Conservation (phyloP, 2,329 filamentous ascomycete genomes). For the Cryphonectria japonica region DNA sequence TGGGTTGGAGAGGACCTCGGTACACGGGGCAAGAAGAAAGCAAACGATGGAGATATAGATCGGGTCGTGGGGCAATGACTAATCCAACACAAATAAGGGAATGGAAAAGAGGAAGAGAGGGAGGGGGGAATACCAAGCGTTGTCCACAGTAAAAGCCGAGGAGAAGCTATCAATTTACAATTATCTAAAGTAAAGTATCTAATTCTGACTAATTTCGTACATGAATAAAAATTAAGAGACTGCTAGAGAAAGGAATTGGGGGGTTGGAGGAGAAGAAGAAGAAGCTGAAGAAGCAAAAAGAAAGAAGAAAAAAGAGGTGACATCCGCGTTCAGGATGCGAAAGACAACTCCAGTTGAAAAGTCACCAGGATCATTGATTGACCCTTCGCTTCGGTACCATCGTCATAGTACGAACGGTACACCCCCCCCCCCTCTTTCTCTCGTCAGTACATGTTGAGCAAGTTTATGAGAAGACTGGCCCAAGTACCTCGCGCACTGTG, state of each 20-base stretch:
- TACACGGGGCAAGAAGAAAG: too few relatives aligned
- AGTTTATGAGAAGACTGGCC: background rate
- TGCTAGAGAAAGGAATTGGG: background rate
- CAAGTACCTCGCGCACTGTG: constrained; percentile 4
- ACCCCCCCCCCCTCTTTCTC: background rate
- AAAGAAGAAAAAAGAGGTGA: background rate
- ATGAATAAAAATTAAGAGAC: too few relatives aligned
- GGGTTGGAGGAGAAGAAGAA: background rate
- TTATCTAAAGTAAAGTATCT: background rate
- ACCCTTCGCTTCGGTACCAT: background rate
- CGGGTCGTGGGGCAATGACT: too few relatives aligned
- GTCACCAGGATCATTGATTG: background rate
- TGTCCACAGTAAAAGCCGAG: background rate
- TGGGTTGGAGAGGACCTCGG: too few relatives aligned
- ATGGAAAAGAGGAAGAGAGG: background rate
- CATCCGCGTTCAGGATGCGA: background rate
- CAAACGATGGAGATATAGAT: too few relatives aligned
- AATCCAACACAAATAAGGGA: too few relatives aligned
- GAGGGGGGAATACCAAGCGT: background rate
- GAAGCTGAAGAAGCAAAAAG: background rate
- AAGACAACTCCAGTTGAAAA: background rate
- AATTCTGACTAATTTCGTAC: background rate
- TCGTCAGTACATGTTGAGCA: background rate
- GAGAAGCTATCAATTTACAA: background rate
- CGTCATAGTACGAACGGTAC: background rate